These are phyloP conservation scores for Sicyos edulis DNA, from an alignment of 306 rosid genomes.

Conservation along the genomic window DNA sequence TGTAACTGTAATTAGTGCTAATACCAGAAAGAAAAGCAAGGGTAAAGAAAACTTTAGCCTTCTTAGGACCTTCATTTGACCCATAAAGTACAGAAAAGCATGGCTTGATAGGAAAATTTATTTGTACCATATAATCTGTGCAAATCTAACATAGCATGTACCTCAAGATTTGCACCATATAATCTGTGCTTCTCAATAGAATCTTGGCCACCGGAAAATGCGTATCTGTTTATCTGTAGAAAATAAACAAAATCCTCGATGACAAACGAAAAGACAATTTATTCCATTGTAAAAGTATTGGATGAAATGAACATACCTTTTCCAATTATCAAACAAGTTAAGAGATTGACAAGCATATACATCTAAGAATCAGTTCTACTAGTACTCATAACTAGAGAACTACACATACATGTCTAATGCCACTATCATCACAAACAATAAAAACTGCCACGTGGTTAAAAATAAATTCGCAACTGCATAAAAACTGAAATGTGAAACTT, in stretches of 20 bases:
- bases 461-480: not conserved
- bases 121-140: constrained; percentile 82
- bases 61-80: not conserved
- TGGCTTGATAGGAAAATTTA: not conserved
- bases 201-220: constrained; percentile 97
- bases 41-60: not conserved
- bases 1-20: not conserved
- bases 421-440: constrained; percentile 10
- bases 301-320: not conserved
- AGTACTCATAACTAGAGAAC: not conserved
- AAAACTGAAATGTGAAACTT: not conserved
- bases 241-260: constrained; percentile 23
- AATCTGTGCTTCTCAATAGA: constrained; percentile 76
- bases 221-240: constrained; percentile 63
- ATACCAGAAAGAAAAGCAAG: not conserved
- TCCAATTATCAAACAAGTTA: constrained; percentile 13
- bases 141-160: not conserved
- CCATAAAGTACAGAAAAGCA: not conserved
- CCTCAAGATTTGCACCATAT: constrained; percentile 40
- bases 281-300: constrained; percentile 6
- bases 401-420: not conserved
- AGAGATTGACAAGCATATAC: not conserved
- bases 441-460: not conserved
- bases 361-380: not conserved
- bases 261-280: not conserved